Conservation (phyloP, 768 basidiomycete genomes). For the Amanita fuliginea region DNA sequence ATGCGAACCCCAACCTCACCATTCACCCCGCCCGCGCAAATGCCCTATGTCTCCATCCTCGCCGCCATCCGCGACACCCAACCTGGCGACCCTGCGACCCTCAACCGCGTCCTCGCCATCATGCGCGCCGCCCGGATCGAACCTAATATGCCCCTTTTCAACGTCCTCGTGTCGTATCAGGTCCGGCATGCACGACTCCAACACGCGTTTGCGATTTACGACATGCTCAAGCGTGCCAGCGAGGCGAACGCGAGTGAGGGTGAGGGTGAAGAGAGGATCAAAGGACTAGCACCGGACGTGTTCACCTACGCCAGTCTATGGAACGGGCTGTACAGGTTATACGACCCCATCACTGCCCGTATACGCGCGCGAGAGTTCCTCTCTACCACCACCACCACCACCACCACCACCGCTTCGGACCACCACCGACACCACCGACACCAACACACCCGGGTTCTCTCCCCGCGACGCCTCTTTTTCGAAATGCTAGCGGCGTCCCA, state of each 20-base stretch:
- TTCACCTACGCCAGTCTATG: slow-evolving; percentile 36
- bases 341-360: slow-evolving; percentile 1
- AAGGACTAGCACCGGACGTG: slow-evolving; percentile 25
- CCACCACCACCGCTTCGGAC: too few species aligned
- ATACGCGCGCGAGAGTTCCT: neutral
- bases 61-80: slow-evolving; percentile 11
- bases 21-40: slow-evolving; percentile 24
- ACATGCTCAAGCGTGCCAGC: slow-evolving; percentile 17
- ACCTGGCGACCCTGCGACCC: neutral
- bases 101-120: neutral
- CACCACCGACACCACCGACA: too few species aligned
- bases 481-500: slow-evolving; percentile 34
- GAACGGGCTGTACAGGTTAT: slow-evolving; percentile 15
- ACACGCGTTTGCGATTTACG: slow-evolving; percentile 33
- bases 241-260: too few species aligned
- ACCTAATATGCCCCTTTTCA: slow-evolving; percentile 33
- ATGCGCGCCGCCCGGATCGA: slow-evolving; percentile 18
- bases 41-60: slow-evolving; percentile 3
- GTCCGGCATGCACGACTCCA: slow-evolving; percentile 16
- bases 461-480: slow-evolving; percentile 31
- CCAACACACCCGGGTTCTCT: slow-evolving; percentile 13
- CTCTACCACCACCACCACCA: too few species aligned
- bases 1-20: neutral
- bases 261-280: too few species aligned
- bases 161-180: slow-evolving; percentile 33